Conservation (phyloP, 495 filamentous ascomycete genomes). For the Terfezia claveryi region DNA sequence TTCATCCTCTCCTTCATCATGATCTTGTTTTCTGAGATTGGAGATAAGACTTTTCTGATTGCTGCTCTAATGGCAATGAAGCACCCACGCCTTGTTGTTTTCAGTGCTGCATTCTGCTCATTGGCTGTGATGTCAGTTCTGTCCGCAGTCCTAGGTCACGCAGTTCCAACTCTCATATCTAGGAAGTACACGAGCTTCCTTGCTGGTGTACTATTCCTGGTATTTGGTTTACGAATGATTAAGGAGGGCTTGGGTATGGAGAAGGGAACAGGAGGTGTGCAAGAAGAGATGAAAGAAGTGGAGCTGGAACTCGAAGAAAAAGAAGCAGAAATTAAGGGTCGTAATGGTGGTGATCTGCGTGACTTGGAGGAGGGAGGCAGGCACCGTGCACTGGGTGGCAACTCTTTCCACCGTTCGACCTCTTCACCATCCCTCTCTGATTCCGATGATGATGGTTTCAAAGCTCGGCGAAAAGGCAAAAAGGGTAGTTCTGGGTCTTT, state of each 20-base stretch:
- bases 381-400: slow-evolving; percentile 10
- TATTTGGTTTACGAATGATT: slow-evolving; percentile 71
- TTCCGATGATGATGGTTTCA: slow-evolving; percentile 17
- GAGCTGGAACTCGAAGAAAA: slow-evolving; percentile 91
- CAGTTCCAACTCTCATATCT: slow-evolving; percentile 74
- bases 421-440: slow-evolving; percentile 17
- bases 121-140: slow-evolving; percentile 85
- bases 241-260: slow-evolving; percentile 80
- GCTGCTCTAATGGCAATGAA: slow-evolving; percentile 98
- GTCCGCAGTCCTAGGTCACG: slow-evolving; percentile 88
- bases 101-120: slow-evolving; percentile 78
- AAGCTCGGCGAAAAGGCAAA: slow-evolving; percentile 5
- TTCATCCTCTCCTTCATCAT: slow-evolving; percentile 83
- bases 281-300: slow-evolving; percentile 89
- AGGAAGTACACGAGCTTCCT: slow-evolving; percentile 71
- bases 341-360: slow-evolving; percentile 23
- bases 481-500: slow-evolving; percentile 14
- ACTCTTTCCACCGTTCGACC: slow-evolving; percentile 15
- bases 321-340: slow-evolving; percentile 38
- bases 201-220: slow-evolving; percentile 62
- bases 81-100: slow-evolving; percentile 78
- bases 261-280: slow-evolving; percentile 46
- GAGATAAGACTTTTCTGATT: slow-evolving; percentile 95
- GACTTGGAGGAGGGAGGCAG: slow-evolving; percentile 28
- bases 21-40: slow-evolving; percentile 94